Conservation (phyloP, 495 filamentous ascomycete species). For the Aspergillus olivimuriae region DNA sequence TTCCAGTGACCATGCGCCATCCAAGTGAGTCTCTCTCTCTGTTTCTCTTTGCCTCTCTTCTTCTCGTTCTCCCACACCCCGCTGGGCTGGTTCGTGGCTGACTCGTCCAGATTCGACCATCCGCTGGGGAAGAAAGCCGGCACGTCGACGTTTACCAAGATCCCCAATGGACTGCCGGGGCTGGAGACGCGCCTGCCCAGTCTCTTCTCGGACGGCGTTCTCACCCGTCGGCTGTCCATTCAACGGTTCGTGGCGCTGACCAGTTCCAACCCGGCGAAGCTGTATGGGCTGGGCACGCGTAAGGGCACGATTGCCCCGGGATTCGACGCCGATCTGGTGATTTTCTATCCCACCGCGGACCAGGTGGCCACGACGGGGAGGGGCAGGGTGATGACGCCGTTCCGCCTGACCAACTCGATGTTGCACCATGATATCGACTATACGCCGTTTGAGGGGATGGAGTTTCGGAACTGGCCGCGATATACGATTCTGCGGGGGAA, state of each 20-base stretch:
- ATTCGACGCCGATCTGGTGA: constrained; percentile 42
- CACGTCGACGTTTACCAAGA: constrained; percentile 26
- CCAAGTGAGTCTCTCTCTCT: constrained; percentile 14
- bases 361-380: constrained; percentile 2
- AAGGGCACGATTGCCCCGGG: constrained; percentile 53
- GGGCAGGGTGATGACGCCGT: constrained; percentile 22
- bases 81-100: too few species aligned
- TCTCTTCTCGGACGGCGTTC: constrained; percentile 25
- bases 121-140: constrained; percentile 33
- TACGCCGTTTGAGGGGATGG: constrained; percentile 54
- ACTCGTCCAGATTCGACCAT: constrained; percentile 17
- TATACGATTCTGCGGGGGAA: constrained; percentile 54
- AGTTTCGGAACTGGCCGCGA: constrained; percentile 52
- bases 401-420: constrained; percentile 42
- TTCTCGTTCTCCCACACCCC: background rate
- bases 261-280: constrained; percentile 51
- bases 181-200: constrained; percentile 53
- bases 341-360: constrained; percentile 30
- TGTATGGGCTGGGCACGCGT: constrained; percentile 50
- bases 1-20: constrained; percentile 37
- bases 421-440: constrained; percentile 57
- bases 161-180: constrained; percentile 55
- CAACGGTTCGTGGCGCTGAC: constrained; percentile 56
- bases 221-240: constrained; percentile 36
- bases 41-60: background rate